phyloP scores from a whole-genome alignment of 179 eudicot species.

The Actinidia polygama region DNA sequence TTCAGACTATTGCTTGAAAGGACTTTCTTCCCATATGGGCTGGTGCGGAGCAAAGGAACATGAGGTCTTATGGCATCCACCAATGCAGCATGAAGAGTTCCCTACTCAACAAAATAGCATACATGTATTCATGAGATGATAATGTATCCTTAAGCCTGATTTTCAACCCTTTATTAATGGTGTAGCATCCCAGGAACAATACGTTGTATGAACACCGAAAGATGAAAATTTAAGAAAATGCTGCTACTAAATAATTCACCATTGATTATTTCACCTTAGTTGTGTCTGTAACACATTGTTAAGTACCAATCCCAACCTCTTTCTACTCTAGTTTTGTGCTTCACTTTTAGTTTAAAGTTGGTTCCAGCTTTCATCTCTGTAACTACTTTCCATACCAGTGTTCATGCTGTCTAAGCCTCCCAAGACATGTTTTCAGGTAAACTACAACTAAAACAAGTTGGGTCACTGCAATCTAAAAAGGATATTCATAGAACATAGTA shows the following conservation, averaged over 20 bases:
- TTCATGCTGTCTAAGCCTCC: background rate
- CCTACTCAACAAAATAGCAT: conserved; percentile 23
- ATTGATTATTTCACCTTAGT: background rate
- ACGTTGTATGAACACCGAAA: background rate
- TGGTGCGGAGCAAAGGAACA: conserved; percentile 38
- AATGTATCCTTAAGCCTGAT: background rate
- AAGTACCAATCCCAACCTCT: background rate
- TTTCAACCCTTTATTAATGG: background rate
- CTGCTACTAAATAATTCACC: background rate
- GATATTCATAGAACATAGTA: too few species aligned
- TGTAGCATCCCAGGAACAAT: background rate
- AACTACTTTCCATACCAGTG: background rate
- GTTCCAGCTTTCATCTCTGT: conserved; percentile 1
- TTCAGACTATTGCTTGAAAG: conserved; percentile 37
- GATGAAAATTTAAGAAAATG: conserved; percentile 2
- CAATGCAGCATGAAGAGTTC: conserved; percentile 39
- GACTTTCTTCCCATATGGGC: conserved; percentile 47
- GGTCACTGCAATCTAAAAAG: too few species aligned
- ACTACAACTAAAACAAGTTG: too few species aligned
- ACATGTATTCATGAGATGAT: conserved; percentile 1
- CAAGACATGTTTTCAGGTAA: too few species aligned
- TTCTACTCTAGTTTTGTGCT: background rate
- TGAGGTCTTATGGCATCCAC: conserved; percentile 44
- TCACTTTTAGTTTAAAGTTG: background rate
- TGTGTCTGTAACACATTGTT: background rate